A percentile compares a stretch with the other conserved stretches of the same genome.
Evolutionary conservation across 176 grass and related monocot species (phyloP).

Genomic region (Alopecurus myosuroides): DNA sequence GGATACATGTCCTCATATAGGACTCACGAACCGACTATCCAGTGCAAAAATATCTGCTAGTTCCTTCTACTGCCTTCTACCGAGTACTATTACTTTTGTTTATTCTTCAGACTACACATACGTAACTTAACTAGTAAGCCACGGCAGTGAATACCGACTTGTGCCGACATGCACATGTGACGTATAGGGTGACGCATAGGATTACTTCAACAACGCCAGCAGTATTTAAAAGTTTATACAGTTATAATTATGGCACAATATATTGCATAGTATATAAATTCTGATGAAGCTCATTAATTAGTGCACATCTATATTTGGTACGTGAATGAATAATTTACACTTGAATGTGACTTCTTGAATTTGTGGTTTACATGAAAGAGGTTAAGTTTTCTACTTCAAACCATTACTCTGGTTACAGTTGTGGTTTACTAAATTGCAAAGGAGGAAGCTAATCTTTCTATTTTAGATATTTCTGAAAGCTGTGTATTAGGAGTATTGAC

Average conservation of each 20-base stretch:
- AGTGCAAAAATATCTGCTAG: no score
- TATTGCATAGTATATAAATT: neutral
- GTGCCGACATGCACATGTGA: no score
- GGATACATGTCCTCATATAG: no score
- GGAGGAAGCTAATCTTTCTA: neutral
- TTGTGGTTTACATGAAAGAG: neutral
- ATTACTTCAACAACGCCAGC: no score
- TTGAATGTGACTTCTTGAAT: neutral
- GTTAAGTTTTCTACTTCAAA: neutral
- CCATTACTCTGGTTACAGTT: neutral
- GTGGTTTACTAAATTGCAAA: neutral
- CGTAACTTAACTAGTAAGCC: no score
- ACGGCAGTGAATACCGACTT: no score
- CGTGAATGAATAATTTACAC: neutral
- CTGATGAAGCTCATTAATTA: neutral
- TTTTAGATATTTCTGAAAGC: neutral
- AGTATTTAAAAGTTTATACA: neutral
- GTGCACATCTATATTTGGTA: neutral
- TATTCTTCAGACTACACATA: no score
- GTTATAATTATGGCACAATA: neutral
- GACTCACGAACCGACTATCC: no score
- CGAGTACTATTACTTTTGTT: no score
- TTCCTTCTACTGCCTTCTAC: no score
- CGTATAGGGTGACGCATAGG: no score
- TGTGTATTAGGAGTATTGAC: neutral